These are phyloP conservation scores for Nakazawaea ishiwadae DNA, from an alignment of 805 yeast species.

Conservation along the genomic window DNA sequence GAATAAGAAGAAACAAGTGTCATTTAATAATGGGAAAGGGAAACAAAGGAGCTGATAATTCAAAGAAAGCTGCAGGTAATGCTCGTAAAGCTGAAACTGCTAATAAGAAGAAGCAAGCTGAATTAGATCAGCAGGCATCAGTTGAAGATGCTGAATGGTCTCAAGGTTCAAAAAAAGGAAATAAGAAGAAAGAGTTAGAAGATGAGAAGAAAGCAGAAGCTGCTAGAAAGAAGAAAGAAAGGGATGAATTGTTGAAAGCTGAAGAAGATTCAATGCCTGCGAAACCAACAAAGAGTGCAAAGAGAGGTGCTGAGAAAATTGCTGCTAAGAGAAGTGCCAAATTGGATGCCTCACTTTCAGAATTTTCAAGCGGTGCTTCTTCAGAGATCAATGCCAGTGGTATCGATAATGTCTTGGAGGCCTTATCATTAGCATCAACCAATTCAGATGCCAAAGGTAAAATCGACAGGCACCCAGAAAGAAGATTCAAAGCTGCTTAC, in stretches of 20 bases:
- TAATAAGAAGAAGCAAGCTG: conserved; percentile 29
- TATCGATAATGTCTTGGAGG: conserved; percentile 74
- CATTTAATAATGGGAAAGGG: conserved; percentile 12
- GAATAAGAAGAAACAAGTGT: no score
- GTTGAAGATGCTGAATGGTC: conserved; percentile 66
- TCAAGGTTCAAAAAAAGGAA: conserved; percentile 64
- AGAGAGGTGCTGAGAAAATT: conserved; percentile 65
- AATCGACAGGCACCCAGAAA: conserved; percentile 83
- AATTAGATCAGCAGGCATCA: conserved; percentile 39
- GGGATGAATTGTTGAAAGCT: conserved; percentile 60
- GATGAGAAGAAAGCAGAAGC: conserved; percentile 72
- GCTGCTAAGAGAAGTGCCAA: conserved; percentile 57
- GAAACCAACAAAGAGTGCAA: conserved; percentile 47
- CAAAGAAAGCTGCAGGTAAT: conserved; percentile 43
- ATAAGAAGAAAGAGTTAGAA: conserved; percentile 65
- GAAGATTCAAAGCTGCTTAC: conserved; percentile 79
- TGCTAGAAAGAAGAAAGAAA: conserved; percentile 74
- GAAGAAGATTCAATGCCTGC: conserved; percentile 63
- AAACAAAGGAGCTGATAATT: conserved; percentile 26
- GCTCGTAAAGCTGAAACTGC: conserved; percentile 42
- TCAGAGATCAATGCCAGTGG: conserved; percentile 66
- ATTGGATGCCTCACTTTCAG: conserved; percentile 62
- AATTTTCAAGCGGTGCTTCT: conserved; percentile 37
- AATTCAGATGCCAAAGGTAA: conserved; percentile 53
- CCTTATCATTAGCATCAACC: conserved; percentile 59